Evolutionary conservation across 2,329 filamentous ascomycete genomes (phyloP), one percentile per base, ranked within the genome.

Genomic region (Penicillium sp.): DNA sequence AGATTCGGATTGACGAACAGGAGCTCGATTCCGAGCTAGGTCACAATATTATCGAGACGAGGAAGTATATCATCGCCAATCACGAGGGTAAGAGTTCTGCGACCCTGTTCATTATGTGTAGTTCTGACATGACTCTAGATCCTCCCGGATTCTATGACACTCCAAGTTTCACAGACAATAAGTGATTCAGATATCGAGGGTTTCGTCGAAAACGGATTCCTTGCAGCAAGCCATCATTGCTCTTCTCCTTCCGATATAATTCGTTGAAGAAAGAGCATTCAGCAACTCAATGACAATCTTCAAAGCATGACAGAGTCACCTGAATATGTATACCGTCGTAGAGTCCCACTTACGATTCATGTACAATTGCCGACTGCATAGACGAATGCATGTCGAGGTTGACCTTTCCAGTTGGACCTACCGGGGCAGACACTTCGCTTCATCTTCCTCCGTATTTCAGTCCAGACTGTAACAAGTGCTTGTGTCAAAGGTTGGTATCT

Each of bases 61-160:
- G 77, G 63, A 77, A 80, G 58, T 87, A 82, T 65, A 88, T 89
- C 58, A 62, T 79, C 43, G 72, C 75, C 28, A 75, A 84, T 45
- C 82, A 84, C 4, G 81, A 83, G 68, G 84, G 83, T 85, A 70
- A 75, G 79, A 71, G 30, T 13, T 56, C 38, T n/a, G 16, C n/a
- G 3, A 46, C 6, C n/a, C 11, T 28, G 13, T 37, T 37, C 13
- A 37, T 2, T 14, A 4, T 25, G 22, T 16, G 1, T 14, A 19
- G 49, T 37, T 51, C 59, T 67, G 28, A 67, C 38, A 26, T 49
- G 22, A 25, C 25, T 42, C 4, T 51, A 83, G 83, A 86, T 76
- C 82, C 82, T 1, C 80, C 82, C 37, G 81, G 80, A 8, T 82
- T 80, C 38, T 86, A 85, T 72, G 79, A 82, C 57, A 49, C 30